These are phyloP conservation scores for Lodderomyces elongisporus DNA, from an alignment of 1,139 yeast genomes.

Conservation along the genomic window DNA sequence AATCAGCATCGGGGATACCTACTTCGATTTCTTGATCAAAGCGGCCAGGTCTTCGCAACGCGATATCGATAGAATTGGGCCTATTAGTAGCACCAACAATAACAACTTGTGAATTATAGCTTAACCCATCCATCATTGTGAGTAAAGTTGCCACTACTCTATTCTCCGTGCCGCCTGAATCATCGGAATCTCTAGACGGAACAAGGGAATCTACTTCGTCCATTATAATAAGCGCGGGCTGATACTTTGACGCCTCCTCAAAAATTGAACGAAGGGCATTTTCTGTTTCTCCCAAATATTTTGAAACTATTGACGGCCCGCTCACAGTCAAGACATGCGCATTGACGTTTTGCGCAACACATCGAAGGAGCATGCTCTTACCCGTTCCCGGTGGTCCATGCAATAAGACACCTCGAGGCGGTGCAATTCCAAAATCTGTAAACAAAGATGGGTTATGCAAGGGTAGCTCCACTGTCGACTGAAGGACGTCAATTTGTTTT, in stretches of 20 bases:
- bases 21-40: conserved; percentile 84
- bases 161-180: conserved; percentile 82
- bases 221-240: conserved; percentile 81
- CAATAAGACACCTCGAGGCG: conserved; percentile 83
- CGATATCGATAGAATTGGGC: conserved; percentile 69
- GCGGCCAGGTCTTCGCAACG: conserved; percentile 59
- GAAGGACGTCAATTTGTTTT: conserved; percentile 56
- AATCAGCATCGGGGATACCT: conserved; percentile 70
- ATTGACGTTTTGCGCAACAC: conserved; percentile 63
- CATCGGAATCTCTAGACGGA: conserved; percentile 77
- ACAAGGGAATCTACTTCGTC: conserved; percentile 93
- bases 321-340: conserved; percentile 83
- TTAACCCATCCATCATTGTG: conserved; percentile 88
- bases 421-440: conserved; percentile 78
- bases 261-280: conserved; percentile 75
- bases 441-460: conserved; percentile 72
- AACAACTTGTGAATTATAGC: conserved; percentile 63
- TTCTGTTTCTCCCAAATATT: conserved; percentile 92
- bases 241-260: conserved; percentile 75
- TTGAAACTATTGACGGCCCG: conserved; percentile 90
- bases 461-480: conserved; percentile 75
- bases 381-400: conserved; percentile 99
- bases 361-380: conserved; percentile 79
- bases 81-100: conserved; percentile 80
- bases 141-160: conserved; percentile 85